Conservation (phyloP, 2,329 filamentous ascomycete species). For the Fusarium sp. region DNA sequence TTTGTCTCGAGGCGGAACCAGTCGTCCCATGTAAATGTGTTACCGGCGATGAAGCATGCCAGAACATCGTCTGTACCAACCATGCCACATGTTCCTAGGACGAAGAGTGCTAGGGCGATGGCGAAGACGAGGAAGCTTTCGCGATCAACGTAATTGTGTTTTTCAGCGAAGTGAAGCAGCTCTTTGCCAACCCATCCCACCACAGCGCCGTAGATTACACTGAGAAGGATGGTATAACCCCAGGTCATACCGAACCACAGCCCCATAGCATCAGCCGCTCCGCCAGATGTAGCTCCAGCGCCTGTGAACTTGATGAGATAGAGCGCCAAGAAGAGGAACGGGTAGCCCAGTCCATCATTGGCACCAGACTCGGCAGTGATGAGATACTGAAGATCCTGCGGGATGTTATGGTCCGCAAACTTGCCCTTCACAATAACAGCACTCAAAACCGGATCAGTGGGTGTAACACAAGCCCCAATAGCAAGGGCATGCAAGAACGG, state of each 20-base stretch:
- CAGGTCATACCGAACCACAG: slow-evolving; percentile 88
- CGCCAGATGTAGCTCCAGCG: slow-evolving; percentile 64
- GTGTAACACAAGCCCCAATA: slow-evolving; percentile 87
- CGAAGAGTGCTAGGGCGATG: slow-evolving; percentile 84
- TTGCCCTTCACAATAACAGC: slow-evolving; percentile 93
- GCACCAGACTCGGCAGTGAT: slow-evolving; percentile 85
- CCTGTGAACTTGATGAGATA: slow-evolving; percentile 78
- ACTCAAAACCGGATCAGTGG: slow-evolving; percentile 86
- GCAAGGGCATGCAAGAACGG: slow-evolving; percentile 80
- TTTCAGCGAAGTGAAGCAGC: slow-evolving; percentile 83
- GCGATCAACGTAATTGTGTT: slow-evolving; percentile 81
- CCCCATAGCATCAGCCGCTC: slow-evolving; percentile 72
- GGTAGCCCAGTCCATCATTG: slow-evolving; percentile 89
- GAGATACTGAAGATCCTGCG: slow-evolving; percentile 80
- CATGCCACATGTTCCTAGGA: slow-evolving; percentile 85
- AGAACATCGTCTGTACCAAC: slow-evolving; percentile 89
- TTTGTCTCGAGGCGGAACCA: slow-evolving; percentile 91
- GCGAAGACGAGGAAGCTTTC: slow-evolving; percentile 90
- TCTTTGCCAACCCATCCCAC: slow-evolving; percentile 86
- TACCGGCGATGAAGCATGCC: slow-evolving; percentile 91
- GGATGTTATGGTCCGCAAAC: slow-evolving; percentile 91
- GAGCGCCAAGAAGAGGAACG: slow-evolving; percentile 84
- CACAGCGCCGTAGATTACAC: slow-evolving; percentile 76
- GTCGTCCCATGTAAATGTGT: slow-evolving; percentile 90
- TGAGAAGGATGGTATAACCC: slow-evolving; percentile 83